phyloP scores from a whole-genome alignment of 306 rosid genomes.

The Cucumis hystrix region DNA sequence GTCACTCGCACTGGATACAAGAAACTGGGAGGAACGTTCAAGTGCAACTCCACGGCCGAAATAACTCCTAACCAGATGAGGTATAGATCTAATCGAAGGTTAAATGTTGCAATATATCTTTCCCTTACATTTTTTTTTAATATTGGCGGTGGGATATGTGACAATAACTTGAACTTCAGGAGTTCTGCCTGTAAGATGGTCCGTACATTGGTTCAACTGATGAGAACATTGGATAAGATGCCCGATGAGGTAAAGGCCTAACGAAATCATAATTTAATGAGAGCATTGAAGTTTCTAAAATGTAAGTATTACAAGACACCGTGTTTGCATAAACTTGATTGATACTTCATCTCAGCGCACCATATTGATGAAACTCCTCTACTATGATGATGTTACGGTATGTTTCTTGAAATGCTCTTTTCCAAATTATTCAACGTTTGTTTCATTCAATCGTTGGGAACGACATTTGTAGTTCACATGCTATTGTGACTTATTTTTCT shows the following conservation, averaged over 20 bases:
- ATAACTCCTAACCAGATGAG: constrained; percentile 92
- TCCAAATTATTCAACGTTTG: neutral
- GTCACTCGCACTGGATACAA: constrained; percentile 71
- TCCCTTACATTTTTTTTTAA: neutral
- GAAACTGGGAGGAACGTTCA: constrained; percentile 67
- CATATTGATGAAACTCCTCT: constrained; percentile 81
- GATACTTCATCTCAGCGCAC: constrained; percentile 59
- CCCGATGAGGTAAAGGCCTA: constrained; percentile 67
- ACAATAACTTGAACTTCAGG: constrained; percentile 27
- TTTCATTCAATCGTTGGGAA: neutral
- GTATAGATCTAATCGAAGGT: constrained; percentile 17
- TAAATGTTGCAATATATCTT: neutral
- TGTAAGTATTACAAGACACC: neutral
- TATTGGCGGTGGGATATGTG: neutral
- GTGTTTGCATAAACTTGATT: neutral
- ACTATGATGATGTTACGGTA: constrained; percentile 86
- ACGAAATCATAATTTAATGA: constrained; percentile 6
- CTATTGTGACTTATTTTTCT: neutral
- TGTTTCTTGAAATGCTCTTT: constrained; percentile 13
- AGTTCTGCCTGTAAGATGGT: constrained; percentile 99
- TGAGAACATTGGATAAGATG: constrained; percentile 97
- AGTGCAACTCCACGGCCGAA: constrained; percentile 57
- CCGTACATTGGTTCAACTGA: constrained; percentile 81
- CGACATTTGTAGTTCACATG: neutral
- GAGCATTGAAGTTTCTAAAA: neutral